Evolutionary conservation across 331 rosid genomes (phyloP).

Genomic region (Malus hybrid): DNA sequence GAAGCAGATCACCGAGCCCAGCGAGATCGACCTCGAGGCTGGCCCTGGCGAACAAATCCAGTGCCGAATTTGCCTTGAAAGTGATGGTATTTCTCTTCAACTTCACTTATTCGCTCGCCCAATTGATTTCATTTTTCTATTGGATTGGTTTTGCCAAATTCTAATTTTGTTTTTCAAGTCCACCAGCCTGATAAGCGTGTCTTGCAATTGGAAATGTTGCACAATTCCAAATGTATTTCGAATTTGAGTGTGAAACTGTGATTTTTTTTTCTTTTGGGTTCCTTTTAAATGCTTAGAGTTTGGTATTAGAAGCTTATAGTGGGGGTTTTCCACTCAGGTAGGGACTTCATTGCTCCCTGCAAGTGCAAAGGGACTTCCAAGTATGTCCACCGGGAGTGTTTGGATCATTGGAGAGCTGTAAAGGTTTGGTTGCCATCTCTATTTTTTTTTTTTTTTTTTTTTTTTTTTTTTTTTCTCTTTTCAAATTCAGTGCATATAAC

Average conservation of each 20-base stretch:
- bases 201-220: background rate
- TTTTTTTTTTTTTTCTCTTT: background rate
- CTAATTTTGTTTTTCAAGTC: background rate
- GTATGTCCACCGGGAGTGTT: slow-evolving; percentile 92
- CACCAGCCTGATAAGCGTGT: background rate
- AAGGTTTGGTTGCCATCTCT: slow-evolving; percentile 40
- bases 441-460: background rate
- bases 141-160: background rate
- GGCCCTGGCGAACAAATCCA: slow-evolving; percentile 96
- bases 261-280: background rate
- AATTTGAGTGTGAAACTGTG: background rate
- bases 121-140: background rate
- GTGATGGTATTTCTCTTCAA: slow-evolving; percentile 54
- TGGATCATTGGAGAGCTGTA: slow-evolving; percentile 98
- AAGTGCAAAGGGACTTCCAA: slow-evolving; percentile 95
- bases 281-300: background rate
- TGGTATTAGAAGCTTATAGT: background rate
- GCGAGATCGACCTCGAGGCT: slow-evolving; percentile 95
- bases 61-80: slow-evolving; percentile 97
- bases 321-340: slow-evolving; percentile 43
- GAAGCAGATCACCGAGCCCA: slow-evolving; percentile 37
- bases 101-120: background rate
- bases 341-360: slow-evolving; percentile 98
- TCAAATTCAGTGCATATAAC: background rate
- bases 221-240: background rate